Evolutionary conservation across 108 stramenopile species (phyloP).

Genomic region (Skeletonema menzelii): DNA sequence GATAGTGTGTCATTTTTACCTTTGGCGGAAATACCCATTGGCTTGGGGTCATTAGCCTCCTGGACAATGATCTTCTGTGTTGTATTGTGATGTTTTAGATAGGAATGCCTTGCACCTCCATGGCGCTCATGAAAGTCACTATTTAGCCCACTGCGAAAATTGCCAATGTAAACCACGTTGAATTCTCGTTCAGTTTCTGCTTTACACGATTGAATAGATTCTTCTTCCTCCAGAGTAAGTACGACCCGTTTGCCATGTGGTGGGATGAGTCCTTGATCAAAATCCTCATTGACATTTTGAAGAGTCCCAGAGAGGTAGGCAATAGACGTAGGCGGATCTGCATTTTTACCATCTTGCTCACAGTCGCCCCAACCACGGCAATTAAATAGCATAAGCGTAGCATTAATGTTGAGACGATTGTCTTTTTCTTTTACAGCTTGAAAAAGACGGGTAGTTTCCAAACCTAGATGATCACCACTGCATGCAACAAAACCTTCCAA

Average conservation of each 20-base stretch:
- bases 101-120: background rate
- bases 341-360: too few species aligned
- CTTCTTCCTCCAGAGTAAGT: constrained; percentile 13
- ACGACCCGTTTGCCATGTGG: constrained; percentile 5
- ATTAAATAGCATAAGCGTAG: too few species aligned
- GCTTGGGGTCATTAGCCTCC: too few species aligned
- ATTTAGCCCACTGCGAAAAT: background rate
- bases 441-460: too few species aligned
- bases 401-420: too few species aligned
- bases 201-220: constrained; percentile 3
- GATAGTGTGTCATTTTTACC: background rate
- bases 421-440: too few species aligned
- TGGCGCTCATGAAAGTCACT: background rate
- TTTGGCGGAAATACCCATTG: background rate
- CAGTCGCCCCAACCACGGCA: too few species aligned
- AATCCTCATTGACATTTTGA: background rate
- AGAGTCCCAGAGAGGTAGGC: background rate
- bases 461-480: too few species aligned
- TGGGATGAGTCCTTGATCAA: constrained; percentile 29
- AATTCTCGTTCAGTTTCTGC: constrained; percentile 3
- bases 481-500: too few species aligned
- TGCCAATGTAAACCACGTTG: constrained; percentile 3
- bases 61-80: background rate
- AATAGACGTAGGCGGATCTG: constrained; percentile 3
- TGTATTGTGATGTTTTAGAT: background rate